These are phyloP conservation scores for Aspergillus egyptiacus DNA, from an alignment of 495 filamentous ascomycete species.

Conservation along the genomic window DNA sequence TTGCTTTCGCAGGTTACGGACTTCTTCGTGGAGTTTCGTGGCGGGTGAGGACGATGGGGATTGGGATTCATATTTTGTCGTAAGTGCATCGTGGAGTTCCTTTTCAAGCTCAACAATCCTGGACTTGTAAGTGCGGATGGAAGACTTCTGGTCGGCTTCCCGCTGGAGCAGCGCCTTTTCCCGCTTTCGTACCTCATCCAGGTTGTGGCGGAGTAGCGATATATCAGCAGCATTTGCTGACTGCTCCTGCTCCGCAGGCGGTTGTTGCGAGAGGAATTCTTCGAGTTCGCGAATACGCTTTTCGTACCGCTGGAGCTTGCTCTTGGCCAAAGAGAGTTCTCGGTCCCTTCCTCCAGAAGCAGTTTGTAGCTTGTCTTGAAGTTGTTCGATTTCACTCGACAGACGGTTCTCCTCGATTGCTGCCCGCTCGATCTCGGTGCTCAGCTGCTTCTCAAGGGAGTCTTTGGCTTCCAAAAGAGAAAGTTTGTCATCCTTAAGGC, in stretches of 20 bases:
- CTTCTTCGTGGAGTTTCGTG: constrained; percentile 51
- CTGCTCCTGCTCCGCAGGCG: constrained; percentile 26
- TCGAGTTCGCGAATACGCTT: constrained; percentile 54
- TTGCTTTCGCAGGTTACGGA: constrained; percentile 56
- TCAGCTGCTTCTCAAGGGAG: constrained; percentile 50
- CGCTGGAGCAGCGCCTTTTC: constrained; percentile 58
- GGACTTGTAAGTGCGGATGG: constrained; percentile 47
- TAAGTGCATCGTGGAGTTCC: constrained; percentile 48
- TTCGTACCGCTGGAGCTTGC: constrained; percentile 55
- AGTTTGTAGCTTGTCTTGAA: constrained; percentile 43
- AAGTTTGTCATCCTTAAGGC: constrained; percentile 53
- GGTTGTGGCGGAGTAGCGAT: constrained; percentile 51
- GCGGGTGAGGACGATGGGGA: constrained; percentile 49
- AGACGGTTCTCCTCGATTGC: constrained; percentile 52
- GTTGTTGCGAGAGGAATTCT: constrained; percentile 43
- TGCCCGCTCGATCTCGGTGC: constrained; percentile 49
- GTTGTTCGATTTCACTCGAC: constrained; percentile 51
- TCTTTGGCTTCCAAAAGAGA: constrained; percentile 44
- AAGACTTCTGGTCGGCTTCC: constrained; percentile 54
- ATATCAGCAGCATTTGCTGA: constrained; percentile 50
- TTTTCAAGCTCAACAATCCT: constrained; percentile 52
- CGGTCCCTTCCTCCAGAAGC: constrained; percentile 43
- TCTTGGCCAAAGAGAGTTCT: constrained; percentile 45
- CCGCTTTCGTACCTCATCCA: constrained; percentile 57
- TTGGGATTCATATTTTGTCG: constrained; percentile 42